Evolutionary conservation across 2,329 filamentous ascomycete species (phyloP), one percentile per base, ranked within the genome.

Genomic region (Curvularia spicifera): DNA sequence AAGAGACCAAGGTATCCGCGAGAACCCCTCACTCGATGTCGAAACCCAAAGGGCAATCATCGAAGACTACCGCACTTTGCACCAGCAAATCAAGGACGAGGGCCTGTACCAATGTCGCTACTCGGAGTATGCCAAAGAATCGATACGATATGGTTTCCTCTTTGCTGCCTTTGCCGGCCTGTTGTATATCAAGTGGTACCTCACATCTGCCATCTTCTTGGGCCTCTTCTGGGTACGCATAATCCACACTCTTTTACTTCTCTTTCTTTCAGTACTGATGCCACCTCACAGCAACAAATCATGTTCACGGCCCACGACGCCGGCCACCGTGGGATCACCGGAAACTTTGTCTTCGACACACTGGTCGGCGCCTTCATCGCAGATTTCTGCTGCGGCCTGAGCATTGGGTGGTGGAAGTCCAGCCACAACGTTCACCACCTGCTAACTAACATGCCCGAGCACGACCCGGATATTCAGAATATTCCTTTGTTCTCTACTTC

Each of bases 401-500:
- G 85, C 3, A 85, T 89, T 53, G 86, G 87, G 18, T 89, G 87
- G 87, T 89, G 87, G 87, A 89, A 89, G 78, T 84, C 84, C 67
- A 87, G 83, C 51, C 87, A 89, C 78, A 89, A 89, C 55, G 85
- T 89, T 3, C 87, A 89, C 71, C 87, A 89, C 65, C 81, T 89
- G 3, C 78, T 89, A 55, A 89, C 87, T 43, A 89, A 89, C 78
- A 80, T 83, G 65, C 85, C 86, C 46, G 75, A 78, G 55, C 77
- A 79, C 63, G 77, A 79, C 49, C 77, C 77, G 0, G 77, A 79
- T 48, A 71, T 79, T 39, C 77, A 79, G 56, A 79, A 97, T 75
- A 86, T 96, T 77, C 93, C 93, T 3, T 89, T 97, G 74, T 92
- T 97, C 74, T 91, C 92, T 59, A 86, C 95, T 29, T 93, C 91